phyloP scores from a whole-genome alignment of 2,329 filamentous ascomycete species.

The Talaromyces verruculosus region DNA sequence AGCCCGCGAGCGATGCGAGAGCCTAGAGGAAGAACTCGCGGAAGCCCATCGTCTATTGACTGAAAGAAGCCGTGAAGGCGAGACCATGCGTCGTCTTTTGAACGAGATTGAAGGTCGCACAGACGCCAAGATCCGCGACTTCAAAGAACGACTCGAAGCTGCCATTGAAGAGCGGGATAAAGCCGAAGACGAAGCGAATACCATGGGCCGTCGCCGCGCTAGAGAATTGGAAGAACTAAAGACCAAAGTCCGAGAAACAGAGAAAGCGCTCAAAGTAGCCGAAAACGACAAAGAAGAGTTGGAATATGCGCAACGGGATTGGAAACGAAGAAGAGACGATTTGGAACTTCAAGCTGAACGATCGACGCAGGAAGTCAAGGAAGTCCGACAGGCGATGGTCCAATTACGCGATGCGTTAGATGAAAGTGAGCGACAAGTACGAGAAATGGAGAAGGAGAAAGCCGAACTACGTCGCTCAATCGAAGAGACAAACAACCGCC shows the following conservation, averaged over 20 bases:
- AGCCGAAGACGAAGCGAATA: slow-evolving; percentile 84
- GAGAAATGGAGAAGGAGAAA: slow-evolving; percentile 80
- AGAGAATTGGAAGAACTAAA: slow-evolving; percentile 86
- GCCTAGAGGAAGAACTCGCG: slow-evolving; percentile 84
- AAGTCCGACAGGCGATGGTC: slow-evolving; percentile 73
- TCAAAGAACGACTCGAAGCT: slow-evolving; percentile 82
- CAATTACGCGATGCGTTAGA: slow-evolving; percentile 79
- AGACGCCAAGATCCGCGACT: slow-evolving; percentile 79
- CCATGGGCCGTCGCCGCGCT: slow-evolving; percentile 70
- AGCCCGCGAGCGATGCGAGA: slow-evolving; percentile 75
- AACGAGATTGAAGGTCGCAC: slow-evolving; percentile 82
- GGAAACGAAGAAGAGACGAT: slow-evolving; percentile 71
- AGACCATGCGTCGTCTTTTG: slow-evolving; percentile 89
- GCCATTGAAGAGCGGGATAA: slow-evolving; percentile 93
- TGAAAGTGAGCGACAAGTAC: slow-evolving; percentile 78
- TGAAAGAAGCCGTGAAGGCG: slow-evolving; percentile 85
- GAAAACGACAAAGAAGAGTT: slow-evolving; percentile 76
- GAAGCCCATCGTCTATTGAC: slow-evolving; percentile 83
- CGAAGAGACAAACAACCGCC: slow-evolving; percentile 72
- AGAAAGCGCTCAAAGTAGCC: slow-evolving; percentile 70
- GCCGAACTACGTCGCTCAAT: slow-evolving; percentile 70
- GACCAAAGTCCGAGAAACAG: slow-evolving; percentile 73
- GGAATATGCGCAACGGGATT: slow-evolving; percentile 70
- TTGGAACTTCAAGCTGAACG: slow-evolving; percentile 69
- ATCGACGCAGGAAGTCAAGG: slow-evolving; percentile 69